These are phyloP conservation scores for Kentomonas sorsogonicus DNA, from an alignment of 208 protist genomes.

Conservation along the genomic window DNA sequence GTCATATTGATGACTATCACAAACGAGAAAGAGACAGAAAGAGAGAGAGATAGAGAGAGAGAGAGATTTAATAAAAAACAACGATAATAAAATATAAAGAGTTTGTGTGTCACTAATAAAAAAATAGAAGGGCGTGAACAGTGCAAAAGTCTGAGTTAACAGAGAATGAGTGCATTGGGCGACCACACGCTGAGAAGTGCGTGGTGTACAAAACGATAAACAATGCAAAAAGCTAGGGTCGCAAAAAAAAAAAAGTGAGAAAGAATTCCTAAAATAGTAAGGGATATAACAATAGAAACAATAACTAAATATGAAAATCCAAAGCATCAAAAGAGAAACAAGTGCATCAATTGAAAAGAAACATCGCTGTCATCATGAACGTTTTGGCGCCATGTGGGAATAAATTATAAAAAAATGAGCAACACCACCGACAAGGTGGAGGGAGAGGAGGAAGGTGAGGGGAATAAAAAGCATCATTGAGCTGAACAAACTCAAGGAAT, in stretches of 20 bases:
- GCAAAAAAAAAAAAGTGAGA: background rate
- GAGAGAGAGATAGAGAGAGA: background rate
- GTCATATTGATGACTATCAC: no score
- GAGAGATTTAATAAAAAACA: background rate
- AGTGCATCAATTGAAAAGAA: constrained; percentile 1
- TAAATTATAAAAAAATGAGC: background rate
- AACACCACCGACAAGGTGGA: background rate
- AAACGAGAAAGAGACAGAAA: background rate
- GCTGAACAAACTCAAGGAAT: background rate
- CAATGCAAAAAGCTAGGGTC: background rate
- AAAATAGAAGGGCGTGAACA: background rate
- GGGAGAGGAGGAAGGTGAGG: background rate
- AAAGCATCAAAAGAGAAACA: background rate
- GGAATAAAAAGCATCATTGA: background rate
- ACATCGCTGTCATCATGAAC: no score
- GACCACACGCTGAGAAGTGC: background rate
- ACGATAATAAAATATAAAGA: background rate
- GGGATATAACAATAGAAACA: no score
- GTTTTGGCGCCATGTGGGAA: no score
- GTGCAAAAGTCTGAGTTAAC: background rate
- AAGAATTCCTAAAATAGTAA: background rate
- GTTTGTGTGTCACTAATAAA: background rate
- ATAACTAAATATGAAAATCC: no score
- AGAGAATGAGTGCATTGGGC: no score
- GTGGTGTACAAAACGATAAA: background rate